These are phyloP conservation scores for Nannizziopsis barbatae DNA, from an alignment of 2,329 filamentous ascomycete genomes.

Conservation along the genomic window DNA sequence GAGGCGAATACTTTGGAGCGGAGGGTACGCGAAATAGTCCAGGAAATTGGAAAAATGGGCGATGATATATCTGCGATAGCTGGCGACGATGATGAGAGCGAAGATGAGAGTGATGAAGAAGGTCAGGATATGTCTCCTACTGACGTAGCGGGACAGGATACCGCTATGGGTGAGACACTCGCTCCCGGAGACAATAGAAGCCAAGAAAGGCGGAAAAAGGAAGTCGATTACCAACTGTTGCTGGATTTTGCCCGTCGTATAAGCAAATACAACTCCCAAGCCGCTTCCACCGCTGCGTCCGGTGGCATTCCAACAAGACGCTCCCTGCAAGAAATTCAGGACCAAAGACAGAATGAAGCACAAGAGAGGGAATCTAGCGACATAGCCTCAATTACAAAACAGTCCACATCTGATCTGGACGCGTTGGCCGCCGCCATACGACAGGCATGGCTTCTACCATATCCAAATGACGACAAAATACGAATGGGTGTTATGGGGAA, in stretches of 20 bases:
- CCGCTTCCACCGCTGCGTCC: slow-evolving; percentile 33
- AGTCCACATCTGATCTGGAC: slow-evolving; percentile 29
- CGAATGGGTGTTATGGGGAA: slow-evolving; percentile 38
- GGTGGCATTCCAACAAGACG: slow-evolving; percentile 16
- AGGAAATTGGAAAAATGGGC: slow-evolving; percentile 30
- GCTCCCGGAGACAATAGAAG: not conserved
- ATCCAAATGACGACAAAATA: slow-evolving; percentile 36
- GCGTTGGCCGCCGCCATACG: slow-evolving; percentile 32
- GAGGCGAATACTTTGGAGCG: slow-evolving; percentile 33
- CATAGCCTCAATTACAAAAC: not conserved
- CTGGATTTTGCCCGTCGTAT: slow-evolving; percentile 38
- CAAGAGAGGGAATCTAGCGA: not conserved
- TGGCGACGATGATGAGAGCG: slow-evolving; percentile 23
- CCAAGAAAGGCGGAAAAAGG: slow-evolving; percentile 19
- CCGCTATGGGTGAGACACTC: slow-evolving; percentile 13
- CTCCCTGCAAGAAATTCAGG: not conserved
- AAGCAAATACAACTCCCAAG: slow-evolving; percentile 38
- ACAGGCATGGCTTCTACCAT: slow-evolving; percentile 34
- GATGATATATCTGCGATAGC: slow-evolving; percentile 30
- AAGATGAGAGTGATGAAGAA: slow-evolving; percentile 19
- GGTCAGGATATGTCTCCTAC: slow-evolving; percentile 18
- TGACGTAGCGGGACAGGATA: slow-evolving; percentile 14
- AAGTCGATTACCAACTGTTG: slow-evolving; percentile 36
- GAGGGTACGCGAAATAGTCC: slow-evolving; percentile 33
- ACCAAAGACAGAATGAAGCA: not conserved